A percentile compares a stretch with the other conserved stretches of the same genome.
Conservation (phyloP, 371 early-diverging fungal species). For the Mycotypha africana region DNA sequence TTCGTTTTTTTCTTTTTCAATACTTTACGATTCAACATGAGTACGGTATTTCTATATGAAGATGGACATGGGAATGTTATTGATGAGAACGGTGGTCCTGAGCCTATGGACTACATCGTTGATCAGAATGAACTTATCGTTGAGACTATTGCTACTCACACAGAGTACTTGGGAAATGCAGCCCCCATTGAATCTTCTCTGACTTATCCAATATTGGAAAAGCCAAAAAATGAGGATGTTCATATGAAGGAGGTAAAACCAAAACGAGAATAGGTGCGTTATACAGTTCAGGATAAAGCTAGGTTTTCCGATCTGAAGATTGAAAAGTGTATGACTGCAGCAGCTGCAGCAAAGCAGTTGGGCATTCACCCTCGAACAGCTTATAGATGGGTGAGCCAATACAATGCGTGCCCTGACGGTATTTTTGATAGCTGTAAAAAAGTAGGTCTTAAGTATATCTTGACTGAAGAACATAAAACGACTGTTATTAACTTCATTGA, state of each 20-base stretch:
- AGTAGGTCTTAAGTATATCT: constrained; percentile 4
- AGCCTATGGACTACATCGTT: constrained; percentile 17
- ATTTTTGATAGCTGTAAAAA: constrained; percentile 5
- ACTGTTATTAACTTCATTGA: constrained; percentile 1
- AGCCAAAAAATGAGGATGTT: constrained; percentile 14
- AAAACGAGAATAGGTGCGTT: constrained; percentile 13
- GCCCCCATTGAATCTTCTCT: constrained; percentile 3
- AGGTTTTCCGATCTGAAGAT: constrained; percentile 10
- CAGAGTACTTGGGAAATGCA: constrained; percentile 4
- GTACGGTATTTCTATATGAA: constrained; percentile 13
- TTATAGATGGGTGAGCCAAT: constrained; percentile 4
- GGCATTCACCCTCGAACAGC: constrained; percentile 25
- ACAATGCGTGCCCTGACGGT: constrained; percentile 3
- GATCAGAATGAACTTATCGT: constrained; percentile 11
- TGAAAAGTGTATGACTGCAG: constrained; percentile 11
- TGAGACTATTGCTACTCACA: constrained; percentile 10
- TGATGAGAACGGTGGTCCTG: constrained; percentile 19
- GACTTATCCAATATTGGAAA: constrained; percentile 7
- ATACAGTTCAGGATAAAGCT: constrained; percentile 12
- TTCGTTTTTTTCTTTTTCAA: constrained; percentile 5
- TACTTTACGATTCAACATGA: constrained; percentile 9
- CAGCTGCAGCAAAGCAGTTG: constrained; percentile 13
- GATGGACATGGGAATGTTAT: constrained; percentile 13
- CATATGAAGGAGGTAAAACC: constrained; percentile 10
- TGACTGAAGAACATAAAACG: constrained; percentile 7